A percentile compares a stretch with the other conserved stretches of the same genome.
These are phyloP conservation scores for Zizania latifolia DNA, from an alignment of 176 grass and related monocot species.

Conservation along the genomic window DNA sequence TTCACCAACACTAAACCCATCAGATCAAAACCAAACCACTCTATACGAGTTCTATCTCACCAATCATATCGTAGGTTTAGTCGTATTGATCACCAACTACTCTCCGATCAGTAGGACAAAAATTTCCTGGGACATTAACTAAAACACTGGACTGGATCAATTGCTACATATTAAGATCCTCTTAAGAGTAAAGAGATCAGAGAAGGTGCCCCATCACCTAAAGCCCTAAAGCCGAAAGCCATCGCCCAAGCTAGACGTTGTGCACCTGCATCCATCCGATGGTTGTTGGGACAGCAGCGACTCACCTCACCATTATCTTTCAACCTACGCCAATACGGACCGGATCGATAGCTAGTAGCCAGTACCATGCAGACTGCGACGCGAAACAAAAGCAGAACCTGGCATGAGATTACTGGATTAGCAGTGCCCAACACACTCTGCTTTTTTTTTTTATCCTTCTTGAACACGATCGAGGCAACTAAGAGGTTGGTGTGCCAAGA, in stretches of 20 bases:
- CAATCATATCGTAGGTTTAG: background rate
- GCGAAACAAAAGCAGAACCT: background rate
- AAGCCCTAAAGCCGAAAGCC: background rate
- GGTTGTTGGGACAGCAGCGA: constrained; percentile 40
- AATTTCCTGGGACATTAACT: background rate
- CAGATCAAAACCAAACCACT: background rate
- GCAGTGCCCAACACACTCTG: background rate
- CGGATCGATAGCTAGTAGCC: background rate
- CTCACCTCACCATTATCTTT: constrained; percentile 40
- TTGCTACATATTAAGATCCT: constrained; percentile 18
- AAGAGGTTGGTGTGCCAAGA: background rate
- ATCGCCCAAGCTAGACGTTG: background rate
- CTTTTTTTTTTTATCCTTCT: background rate
- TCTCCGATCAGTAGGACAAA: background rate
- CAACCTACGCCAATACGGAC: constrained; percentile 22
- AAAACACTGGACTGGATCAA: background rate
- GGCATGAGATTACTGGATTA: background rate
- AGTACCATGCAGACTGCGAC: constrained; percentile 5
- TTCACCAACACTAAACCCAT: background rate
- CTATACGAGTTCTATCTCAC: background rate
- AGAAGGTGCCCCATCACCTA: background rate
- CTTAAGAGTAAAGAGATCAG: background rate
- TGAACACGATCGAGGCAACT: background rate
- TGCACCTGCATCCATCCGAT: constrained; percentile 16
- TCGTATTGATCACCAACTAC: background rate